A percentile compares a stretch with the other conserved stretches of the same genome.
Evolutionary conservation across 2,329 filamentous ascomycete genomes (phyloP).

Genomic region (Clarireedia paspali): DNA sequence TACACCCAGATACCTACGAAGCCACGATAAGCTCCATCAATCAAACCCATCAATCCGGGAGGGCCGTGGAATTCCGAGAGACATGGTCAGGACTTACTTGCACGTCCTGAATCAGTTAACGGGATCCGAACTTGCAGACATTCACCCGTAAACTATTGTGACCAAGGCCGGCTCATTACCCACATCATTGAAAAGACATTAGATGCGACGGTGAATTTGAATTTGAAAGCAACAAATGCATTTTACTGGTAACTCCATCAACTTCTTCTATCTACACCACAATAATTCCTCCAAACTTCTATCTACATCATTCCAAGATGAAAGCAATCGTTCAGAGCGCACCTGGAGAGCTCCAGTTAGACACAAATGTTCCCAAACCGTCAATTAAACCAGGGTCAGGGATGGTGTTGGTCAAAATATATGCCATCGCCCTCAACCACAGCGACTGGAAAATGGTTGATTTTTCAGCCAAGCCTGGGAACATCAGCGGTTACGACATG

Average conservation of each 20-base stretch:
- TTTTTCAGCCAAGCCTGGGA: constrained; percentile 3
- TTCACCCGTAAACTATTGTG: background rate
- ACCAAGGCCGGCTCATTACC: background rate
- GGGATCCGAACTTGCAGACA: background rate
- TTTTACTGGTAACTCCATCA: background rate
- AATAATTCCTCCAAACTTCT: background rate
- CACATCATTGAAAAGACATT: too few species aligned
- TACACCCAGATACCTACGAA: too few species aligned
- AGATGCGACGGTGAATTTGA: background rate
- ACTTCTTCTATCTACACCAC: background rate
- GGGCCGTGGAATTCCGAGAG: background rate
- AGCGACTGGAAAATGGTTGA: constrained; percentile 8
- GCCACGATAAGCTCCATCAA: background rate
- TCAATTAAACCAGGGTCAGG: background rate
- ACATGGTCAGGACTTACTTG: background rate
- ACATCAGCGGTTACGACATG: constrained; percentile 6
- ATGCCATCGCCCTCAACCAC: constrained; percentile 6
- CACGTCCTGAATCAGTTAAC: background rate
- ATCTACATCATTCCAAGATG: background rate
- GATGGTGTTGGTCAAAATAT: background rate
- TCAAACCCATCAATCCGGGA: background rate
- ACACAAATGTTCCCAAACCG: background rate
- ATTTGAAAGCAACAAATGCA: background rate
- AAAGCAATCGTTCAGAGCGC: background rate
- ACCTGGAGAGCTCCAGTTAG: background rate